Percentiles rank a stretch among this genome's conserved stretches.
Evolutionary conservation across 768 basidiomycete species (phyloP).

Genomic region (Phaffia tasmanica): DNA sequence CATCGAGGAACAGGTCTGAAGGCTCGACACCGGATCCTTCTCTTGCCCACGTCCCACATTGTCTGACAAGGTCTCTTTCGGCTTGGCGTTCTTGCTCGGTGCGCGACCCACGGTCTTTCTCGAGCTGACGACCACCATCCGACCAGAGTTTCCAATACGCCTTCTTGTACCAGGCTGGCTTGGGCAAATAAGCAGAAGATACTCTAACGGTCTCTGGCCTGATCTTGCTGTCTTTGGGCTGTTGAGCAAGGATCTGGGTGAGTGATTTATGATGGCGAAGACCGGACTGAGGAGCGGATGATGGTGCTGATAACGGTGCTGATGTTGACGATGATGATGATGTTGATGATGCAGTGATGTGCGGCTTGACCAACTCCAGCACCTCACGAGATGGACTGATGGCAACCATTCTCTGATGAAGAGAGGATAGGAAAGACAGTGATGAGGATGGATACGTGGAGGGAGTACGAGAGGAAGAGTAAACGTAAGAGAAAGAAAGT

Average conservation of each 20-base stretch:
- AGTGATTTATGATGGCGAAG: background rate
- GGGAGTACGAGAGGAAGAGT: no score
- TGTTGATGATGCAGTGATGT: background rate
- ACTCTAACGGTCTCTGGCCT: background rate
- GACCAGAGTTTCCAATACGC: constrained; percentile 10
- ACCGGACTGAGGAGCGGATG: background rate
- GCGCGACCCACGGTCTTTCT: constrained; percentile 10
- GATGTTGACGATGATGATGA: background rate
- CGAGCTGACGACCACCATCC: constrained; percentile 20
- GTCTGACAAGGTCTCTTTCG: constrained; percentile 12
- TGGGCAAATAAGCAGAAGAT: constrained; percentile 15
- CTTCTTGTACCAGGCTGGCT: background rate
- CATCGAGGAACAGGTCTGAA: constrained; percentile 21
- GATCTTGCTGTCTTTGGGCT: background rate
- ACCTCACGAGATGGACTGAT: background rate
- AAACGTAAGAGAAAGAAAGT: no score
- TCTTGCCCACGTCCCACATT: constrained; percentile 14
- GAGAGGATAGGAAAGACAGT: background rate
- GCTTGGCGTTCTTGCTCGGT: background rate
- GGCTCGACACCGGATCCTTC: constrained; percentile 1
- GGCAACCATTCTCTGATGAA: background rate
- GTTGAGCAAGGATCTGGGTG: constrained; percentile 12
- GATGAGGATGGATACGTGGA: background rate
- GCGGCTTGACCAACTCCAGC: background rate
- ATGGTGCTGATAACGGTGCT: background rate